Percentiles rank a stretch among this genome's conserved stretches.
These are phyloP conservation scores for Mucor mucedo DNA, from an alignment of 371 early-diverging fungal species.

Conservation along the genomic window DNA sequence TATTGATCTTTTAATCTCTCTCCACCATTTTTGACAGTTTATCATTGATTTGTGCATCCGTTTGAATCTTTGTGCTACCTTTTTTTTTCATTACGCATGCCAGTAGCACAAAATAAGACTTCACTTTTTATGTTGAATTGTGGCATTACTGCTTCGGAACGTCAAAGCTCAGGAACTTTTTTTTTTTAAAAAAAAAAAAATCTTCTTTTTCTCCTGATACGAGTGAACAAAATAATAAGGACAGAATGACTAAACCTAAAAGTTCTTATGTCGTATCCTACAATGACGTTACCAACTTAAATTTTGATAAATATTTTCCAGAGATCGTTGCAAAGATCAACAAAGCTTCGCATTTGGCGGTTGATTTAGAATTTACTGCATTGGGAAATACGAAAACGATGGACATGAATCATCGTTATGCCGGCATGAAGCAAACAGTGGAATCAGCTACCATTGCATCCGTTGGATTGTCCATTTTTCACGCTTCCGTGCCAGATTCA, in stretches of 20 bases:
- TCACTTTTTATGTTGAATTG: no score
- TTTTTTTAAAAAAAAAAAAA: not conserved
- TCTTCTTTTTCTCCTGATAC: not conserved
- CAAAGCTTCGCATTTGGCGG: slow-evolving; percentile 70
- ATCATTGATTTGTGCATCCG: no score
- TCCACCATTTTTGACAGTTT: no score
- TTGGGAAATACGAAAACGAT: slow-evolving; percentile 49
- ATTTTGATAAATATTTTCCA: slow-evolving; percentile 19
- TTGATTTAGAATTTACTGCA: slow-evolving; percentile 93
- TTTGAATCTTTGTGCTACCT: no score
- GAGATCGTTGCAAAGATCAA: slow-evolving; percentile 27
- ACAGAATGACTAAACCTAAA: slow-evolving; percentile 10
- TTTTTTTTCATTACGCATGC: no score
- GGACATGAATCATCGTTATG: slow-evolving; percentile 79
- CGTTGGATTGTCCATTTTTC: slow-evolving; percentile 70
- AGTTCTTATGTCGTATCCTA: slow-evolving; percentile 6
- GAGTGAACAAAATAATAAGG: not conserved
- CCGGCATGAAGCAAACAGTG: slow-evolving; percentile 67
- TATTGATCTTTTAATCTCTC: no score
- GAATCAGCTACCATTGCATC: slow-evolving; percentile 77
- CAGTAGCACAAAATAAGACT: no score
- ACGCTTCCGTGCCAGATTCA: no score
- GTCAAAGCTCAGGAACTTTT: not conserved
- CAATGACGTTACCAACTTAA: slow-evolving; percentile 18
- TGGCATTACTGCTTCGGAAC: no score